Conservation (phyloP, 2,329 filamentous ascomycete species). For the Didymella segeticola region DNA sequence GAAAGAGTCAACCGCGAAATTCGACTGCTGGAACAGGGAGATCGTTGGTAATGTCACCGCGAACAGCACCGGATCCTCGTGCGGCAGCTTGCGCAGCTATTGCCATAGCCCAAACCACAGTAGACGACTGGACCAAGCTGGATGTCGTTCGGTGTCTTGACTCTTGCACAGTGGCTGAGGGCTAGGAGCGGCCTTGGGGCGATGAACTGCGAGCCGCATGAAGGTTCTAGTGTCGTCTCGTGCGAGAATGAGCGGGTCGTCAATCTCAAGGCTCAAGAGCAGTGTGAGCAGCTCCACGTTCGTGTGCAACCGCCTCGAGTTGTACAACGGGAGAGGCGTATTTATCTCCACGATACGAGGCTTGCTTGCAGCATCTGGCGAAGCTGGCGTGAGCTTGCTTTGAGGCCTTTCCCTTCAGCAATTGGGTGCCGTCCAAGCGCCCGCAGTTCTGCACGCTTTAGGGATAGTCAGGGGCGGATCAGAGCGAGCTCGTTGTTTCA, state of each 20-base stretch:
- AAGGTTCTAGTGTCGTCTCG: not conserved
- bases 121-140: conserved; percentile 2
- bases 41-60: not conserved
- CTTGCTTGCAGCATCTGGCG: conserved; percentile 5
- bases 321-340: conserved; percentile 7
- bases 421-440: conserved; percentile 15
- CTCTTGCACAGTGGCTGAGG: conserved; percentile 4
- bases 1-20: not conserved
- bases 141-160: conserved; percentile 7
- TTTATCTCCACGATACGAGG: conserved; percentile 8
- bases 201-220: not conserved
- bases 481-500: conserved; percentile 30
- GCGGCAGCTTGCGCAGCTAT: not conserved
- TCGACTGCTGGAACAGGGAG: conserved; percentile 1
- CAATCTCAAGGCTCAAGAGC: not conserved
- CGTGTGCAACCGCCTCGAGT: not conserved
- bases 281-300: not conserved
- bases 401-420: conserved; percentile 15
- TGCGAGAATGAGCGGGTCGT: conserved; percentile 10
- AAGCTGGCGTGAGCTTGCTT: conserved; percentile 16
- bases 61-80: not conserved
- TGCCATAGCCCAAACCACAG: not conserved
- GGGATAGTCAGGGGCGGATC: conserved; percentile 40
- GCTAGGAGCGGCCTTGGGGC: not conserved
- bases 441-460: conserved; percentile 15